Evolutionary conservation across 2,329 filamentous ascomycete genomes (phyloP), one percentile per base, ranked within the genome.

Genomic region (Zymoseptoria tritici): DNA sequence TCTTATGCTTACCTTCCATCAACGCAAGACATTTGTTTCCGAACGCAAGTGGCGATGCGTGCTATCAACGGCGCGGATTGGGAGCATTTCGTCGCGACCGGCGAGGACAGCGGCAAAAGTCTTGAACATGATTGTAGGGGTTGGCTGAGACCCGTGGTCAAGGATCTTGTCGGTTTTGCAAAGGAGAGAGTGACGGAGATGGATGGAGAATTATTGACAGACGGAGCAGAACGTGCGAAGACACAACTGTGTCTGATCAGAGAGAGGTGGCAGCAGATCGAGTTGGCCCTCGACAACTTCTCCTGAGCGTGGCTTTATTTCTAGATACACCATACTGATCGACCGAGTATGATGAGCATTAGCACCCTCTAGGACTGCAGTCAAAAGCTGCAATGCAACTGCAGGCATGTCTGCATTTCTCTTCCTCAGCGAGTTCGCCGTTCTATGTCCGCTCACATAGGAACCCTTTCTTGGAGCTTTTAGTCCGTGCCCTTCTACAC

Each of bases 1-100:
- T 66, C 64, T 2, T 76, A 74, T 60, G 68, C 68, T 9, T 64
- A 74, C 0, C 57, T 68, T 1, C 70, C 71, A 0, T 60, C 64
- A 6, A 60, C 66, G 0, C 67, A 71, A 31, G 70, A 70, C 19
- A 66, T 75, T 42, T 79, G 77, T 61, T 75, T 78, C 67, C 76
- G 76, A 29, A 79, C 78, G 2, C 76, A 79, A 60, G 76, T 76
- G 8, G 76, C 76, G 1, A 67, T 79, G 2, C 72, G 78, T 13
- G 67, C 67, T 61, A 72, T 57, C 61, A 78, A 65, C 60, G 75
- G 66, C 42, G 70, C 64, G 63, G 69, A 65, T 58, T 79, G 64
- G 71, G 69, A 72, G 59, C 76, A 76, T 31, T 73, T 76, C 13
- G 67, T 71, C 36, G 61, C 66, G n/a, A 70, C 68, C 21, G 71